These are phyloP conservation scores for Dittrichia graveolens DNA, from an alignment of 129 eudicot genomes.

Conservation along the genomic window DNA sequence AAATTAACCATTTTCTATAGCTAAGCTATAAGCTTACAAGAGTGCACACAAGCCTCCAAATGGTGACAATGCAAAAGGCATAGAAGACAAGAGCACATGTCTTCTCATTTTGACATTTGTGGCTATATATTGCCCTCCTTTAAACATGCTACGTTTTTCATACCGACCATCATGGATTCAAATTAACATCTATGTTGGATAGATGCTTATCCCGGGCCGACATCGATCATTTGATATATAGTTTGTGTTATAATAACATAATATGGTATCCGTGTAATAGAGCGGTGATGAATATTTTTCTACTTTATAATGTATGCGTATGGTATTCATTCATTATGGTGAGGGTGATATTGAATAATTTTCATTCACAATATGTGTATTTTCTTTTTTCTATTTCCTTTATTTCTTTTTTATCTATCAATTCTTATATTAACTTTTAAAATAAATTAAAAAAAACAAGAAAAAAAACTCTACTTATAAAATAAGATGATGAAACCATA, in stretches of 20 bases:
- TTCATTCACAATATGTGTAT: no score
- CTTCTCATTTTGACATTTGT: constrained; percentile 30
- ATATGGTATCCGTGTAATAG: no score
- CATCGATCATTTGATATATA: constrained; percentile 5
- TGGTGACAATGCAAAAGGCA: constrained; percentile 19
- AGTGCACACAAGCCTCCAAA: constrained; percentile 7
- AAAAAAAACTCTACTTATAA: no score
- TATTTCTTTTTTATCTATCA: no score
- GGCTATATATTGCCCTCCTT: not conserved
- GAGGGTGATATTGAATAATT: no score
- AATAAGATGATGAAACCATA: no score
- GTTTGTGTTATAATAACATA: not conserved
- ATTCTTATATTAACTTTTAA: no score
- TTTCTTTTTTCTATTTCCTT: no score
- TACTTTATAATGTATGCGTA: no score
- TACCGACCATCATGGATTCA: constrained; percentile 15
- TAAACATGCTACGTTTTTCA: constrained; percentile 16
- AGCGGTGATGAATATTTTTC: no score
- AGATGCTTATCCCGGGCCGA: constrained; percentile 1
- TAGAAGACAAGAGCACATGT: constrained; percentile 34
- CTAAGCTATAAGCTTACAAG: constrained; percentile 16
- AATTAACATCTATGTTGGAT: not conserved
- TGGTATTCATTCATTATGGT: no score
- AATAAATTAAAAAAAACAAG: no score
- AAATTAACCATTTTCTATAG: constrained; percentile 5